These are phyloP conservation scores for Asterophora lycoperdoides DNA, from an alignment of 768 basidiomycete genomes.

Conservation along the genomic window DNA sequence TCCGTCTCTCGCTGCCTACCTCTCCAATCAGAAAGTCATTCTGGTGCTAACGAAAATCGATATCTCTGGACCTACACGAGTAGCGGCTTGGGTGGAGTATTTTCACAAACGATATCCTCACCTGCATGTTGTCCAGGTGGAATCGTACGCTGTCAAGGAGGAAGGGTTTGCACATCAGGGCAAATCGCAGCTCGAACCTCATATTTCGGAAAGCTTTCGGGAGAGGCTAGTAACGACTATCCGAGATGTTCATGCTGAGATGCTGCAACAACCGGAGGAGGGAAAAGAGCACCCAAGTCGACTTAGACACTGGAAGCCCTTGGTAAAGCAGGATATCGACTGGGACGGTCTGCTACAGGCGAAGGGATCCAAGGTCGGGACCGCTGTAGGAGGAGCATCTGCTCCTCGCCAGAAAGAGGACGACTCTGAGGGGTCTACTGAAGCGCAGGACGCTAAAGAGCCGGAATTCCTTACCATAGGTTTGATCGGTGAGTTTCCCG, in stretches of 20 bases:
- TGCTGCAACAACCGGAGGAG: conserved; percentile 64
- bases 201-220: conserved; percentile 64
- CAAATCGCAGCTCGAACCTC: conserved; percentile 51
- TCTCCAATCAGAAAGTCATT: conserved; percentile 52
- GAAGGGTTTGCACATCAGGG: conserved; percentile 40
- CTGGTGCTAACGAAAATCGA: conserved; percentile 88
- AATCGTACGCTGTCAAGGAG: conserved; percentile 63
- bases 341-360: conserved; percentile 63
- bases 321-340: conserved; percentile 61
- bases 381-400: conserved; percentile 38
- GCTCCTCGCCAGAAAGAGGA: conserved; percentile 26
- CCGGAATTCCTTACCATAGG: conserved; percentile 73
- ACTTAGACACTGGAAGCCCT: conserved; percentile 59
- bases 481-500: conserved; percentile 54
- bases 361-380: conserved; percentile 41
- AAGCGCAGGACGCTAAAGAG: conserved; percentile 30
- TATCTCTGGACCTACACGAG: conserved; percentile 65
- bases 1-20: conserved; percentile 65
- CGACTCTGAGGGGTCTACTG: conserved; percentile 23
- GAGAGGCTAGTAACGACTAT: conserved; percentile 62
- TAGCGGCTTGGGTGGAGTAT: conserved; percentile 62
- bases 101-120: conserved; percentile 51
- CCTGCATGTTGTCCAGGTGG: conserved; percentile 65
- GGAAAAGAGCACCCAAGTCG: conserved; percentile 45
- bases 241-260: conserved; percentile 56